phyloP scores from a whole-genome alignment of 2,329 filamentous ascomycete species.

The Chaetomiaceae sp. region DNA sequence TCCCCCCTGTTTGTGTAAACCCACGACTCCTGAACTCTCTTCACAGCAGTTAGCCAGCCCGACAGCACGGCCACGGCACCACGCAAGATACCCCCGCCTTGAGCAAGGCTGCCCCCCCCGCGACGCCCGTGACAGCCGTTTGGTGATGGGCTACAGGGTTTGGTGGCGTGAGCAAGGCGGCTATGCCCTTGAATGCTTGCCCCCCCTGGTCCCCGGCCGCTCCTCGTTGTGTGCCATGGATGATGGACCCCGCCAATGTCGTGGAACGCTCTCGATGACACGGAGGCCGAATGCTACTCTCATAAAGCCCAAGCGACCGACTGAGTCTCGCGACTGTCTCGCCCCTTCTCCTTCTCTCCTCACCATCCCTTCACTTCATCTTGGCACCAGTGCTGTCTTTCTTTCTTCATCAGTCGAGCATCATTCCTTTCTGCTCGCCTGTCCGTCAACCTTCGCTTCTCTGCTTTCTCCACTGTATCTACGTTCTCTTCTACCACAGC shows the following conservation, averaged over 20 bases:
- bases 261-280: constrained; percentile 5
- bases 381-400: constrained; percentile 11
- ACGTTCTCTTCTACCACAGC: constrained; percentile 27
- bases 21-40: constrained; percentile 18
- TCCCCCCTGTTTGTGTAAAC: constrained; percentile 4
- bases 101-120: too few relatives aligned
- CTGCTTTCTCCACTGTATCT: constrained; percentile 24
- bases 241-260: not conserved
- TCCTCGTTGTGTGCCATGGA: constrained; percentile 5
- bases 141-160: too few relatives aligned
- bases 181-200: too few relatives aligned
- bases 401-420: constrained; percentile 21
- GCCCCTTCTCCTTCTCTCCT: constrained; percentile 18
- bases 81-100: too few relatives aligned
- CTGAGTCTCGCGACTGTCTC: constrained; percentile 10
- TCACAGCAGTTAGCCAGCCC: constrained; percentile 3
- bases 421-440: constrained; percentile 28
- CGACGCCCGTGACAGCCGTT: too few relatives aligned
- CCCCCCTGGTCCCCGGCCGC: not conserved
- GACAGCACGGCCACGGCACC: not conserved
- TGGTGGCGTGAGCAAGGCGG: too few relatives aligned
- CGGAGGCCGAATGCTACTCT: constrained; percentile 5
- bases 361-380: constrained; percentile 17
- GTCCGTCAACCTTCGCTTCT: constrained; percentile 21
- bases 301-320: constrained; percentile 11